These are phyloP conservation scores for Lachnellula occidentalis DNA, from an alignment of 2,329 filamentous ascomycete genomes.

Conservation along the genomic window DNA sequence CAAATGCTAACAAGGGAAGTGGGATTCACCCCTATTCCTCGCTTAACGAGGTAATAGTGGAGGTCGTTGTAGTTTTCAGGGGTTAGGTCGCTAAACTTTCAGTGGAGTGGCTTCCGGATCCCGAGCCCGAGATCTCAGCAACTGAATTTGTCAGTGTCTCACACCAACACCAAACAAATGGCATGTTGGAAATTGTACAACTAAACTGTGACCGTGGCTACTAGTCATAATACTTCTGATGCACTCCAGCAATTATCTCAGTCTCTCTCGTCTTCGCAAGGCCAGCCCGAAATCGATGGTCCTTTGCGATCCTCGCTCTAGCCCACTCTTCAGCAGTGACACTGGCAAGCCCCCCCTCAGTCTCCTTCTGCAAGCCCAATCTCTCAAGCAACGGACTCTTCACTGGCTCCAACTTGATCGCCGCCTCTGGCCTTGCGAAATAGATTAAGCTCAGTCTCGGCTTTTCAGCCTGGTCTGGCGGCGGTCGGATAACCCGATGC, in stretches of 20 bases:
- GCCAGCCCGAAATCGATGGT: conserved; percentile 14
- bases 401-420: conserved; percentile 20
- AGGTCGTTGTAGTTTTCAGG: too few relatives aligned
- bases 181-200: too few relatives aligned
- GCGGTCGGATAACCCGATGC: conserved; percentile 33
- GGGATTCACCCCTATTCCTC: too few relatives aligned
- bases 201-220: not conserved
- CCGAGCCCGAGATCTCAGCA: too few relatives aligned
- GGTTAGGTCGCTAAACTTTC: too few relatives aligned
- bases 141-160: too few relatives aligned
- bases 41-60: too few relatives aligned
- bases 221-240: conserved; percentile 27
- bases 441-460: conserved; percentile 40
- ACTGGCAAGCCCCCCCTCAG: conserved; percentile 30
- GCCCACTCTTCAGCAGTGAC: conserved; percentile 41
- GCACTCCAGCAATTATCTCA: conserved; percentile 18
- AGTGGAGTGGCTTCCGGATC: too few relatives aligned
- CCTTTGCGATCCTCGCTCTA: conserved; percentile 28
- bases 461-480: conserved; percentile 31
- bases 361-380: conserved; percentile 21
- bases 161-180: too few relatives aligned
- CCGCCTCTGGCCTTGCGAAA: conserved; percentile 31
- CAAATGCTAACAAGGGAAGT: too few relatives aligned
- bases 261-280: conserved; percentile 11
- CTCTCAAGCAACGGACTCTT: conserved; percentile 26